A percentile compares a stretch with the other conserved stretches of the same genome.
phyloP scores from a whole-genome alignment of 495 filamentous ascomycete species.

The Tuber melanosporum region DNA sequence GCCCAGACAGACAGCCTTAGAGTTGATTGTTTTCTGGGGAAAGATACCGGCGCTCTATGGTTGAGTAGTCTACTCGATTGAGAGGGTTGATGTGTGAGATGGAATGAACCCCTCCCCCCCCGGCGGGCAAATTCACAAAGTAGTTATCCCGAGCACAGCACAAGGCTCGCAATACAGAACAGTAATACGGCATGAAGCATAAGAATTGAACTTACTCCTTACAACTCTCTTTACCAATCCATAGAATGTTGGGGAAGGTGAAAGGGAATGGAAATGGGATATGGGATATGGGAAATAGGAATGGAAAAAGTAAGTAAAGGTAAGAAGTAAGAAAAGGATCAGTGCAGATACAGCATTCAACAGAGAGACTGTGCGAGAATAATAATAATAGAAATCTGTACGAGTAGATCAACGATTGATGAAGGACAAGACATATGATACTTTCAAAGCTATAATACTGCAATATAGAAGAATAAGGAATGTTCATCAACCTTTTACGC shows the following conservation, averaged over 20 bases:
- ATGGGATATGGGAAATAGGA: no score
- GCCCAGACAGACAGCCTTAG: not conserved
- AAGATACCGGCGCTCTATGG: not conserved
- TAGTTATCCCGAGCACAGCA: no score
- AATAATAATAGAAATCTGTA: not conserved
- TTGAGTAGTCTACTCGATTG: not conserved
- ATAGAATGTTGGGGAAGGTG: not conserved
- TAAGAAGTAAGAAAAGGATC: not conserved
- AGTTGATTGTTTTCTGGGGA: not conserved
- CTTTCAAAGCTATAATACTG: not conserved
- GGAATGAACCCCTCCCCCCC: not conserved
- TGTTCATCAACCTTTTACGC: not conserved
- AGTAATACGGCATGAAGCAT: not conserved
- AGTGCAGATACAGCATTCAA: not conserved
- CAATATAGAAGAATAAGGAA: not conserved
- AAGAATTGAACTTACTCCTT: not conserved
- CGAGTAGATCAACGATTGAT: not conserved
- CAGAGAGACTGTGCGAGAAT: not conserved
- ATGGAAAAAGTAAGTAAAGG: not conserved
- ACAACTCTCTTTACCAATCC: not conserved
- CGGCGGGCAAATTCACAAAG: not conserved
- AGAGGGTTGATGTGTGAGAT: not conserved
- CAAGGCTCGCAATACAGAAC: not conserved
- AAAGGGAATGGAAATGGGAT: not conserved
- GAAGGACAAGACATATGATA: not conserved